Evolutionary conservation across 306 rosid genomes (phyloP), one percentile per base, ranked within the genome.

Genomic region (Corylus americana): DNA sequence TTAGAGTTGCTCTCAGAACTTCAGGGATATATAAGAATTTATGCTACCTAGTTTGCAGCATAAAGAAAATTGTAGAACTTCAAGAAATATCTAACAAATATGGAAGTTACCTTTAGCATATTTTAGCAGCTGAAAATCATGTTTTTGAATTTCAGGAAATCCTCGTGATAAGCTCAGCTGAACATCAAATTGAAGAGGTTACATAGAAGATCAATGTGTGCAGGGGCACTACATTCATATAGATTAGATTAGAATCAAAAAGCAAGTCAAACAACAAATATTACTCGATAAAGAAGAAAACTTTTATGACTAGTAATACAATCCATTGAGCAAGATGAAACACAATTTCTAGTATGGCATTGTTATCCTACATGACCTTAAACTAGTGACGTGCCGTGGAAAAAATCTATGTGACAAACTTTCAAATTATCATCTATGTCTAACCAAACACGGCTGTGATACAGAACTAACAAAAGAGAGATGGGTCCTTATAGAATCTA

Each of bases 131-230:
- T 81, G 89, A 83, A 81, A 79, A 77, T 73, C 86, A 67, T 73
- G 81, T 77, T 81, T 86, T 71, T 80, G 89, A 82, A 82, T 82
- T 63, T 74, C 75, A 74, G 83, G 82, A 77, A 73, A 81, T 62
- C 85, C 77, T 75, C 29, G 90, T 31, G 97, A 83, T 62, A 87
- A 83, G 77, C 86, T 86, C 79, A 88, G 74, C 98, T 95, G 93
- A 75, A 82, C 71, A 89, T 72, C 75, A 78, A 77, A 82, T 55
- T 5, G 71, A 86, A 81, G 50, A 76, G 70, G 51, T 49, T 18
- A 78, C 37, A 37, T 50, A 48, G 80, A 79, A 64, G 47, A 49
- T 57, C 49, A 70, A 70, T 74, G 48, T 73, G 68, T 61, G 42
- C 45, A 73, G 76, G 61, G 53, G 64, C 71, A 5, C 62, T 16